A percentile compares a stretch with the other conserved stretches of the same genome.
phyloP scores from a whole-genome alignment of 805 yeast genomes.

The Grigorovia humatica region DNA sequence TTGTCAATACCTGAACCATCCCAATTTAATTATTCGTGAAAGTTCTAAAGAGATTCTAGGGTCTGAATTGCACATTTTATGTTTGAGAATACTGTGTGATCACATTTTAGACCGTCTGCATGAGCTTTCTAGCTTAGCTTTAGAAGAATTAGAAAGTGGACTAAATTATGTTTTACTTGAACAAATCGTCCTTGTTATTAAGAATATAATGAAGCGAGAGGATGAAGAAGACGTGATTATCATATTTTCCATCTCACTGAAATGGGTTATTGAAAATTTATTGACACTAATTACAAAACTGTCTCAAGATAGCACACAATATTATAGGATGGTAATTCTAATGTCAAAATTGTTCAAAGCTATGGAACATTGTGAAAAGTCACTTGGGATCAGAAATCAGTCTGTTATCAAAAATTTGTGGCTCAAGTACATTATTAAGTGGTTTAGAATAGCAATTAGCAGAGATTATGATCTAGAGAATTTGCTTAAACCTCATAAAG shows the following conservation, averaged over 20 bases:
- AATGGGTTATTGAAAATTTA: conserved; percentile 27
- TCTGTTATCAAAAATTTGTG: conserved; percentile 37
- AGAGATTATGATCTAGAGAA: conserved; percentile 29
- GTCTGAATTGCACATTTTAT: conserved; percentile 50
- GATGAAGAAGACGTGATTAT: conserved; percentile 25
- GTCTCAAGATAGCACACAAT: conserved; percentile 17
- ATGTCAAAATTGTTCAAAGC: conserved; percentile 28
- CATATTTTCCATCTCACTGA: conserved; percentile 27
- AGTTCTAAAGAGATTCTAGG: conserved; percentile 63
- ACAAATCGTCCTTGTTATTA: conserved; percentile 38
- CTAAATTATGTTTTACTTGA: conserved; percentile 34
- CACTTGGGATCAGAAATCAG: conserved; percentile 32
- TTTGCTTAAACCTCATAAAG: conserved; percentile 26
- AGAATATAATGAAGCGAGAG: conserved; percentile 30
- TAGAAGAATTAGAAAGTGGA: conserved; percentile 15
- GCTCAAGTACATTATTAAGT: conserved; percentile 37
- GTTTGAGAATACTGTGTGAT: conserved; percentile 39
- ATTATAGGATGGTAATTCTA: conserved; percentile 26
- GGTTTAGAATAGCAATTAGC: conserved; percentile 46
- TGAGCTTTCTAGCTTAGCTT: conserved; percentile 19
- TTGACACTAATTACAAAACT: conserved; percentile 20
- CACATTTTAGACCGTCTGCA: conserved; percentile 34
- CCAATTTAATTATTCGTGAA: conserved; percentile 50
- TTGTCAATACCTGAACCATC: conserved; percentile 37
- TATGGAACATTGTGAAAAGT: conserved; percentile 20